Base-by-base conservation (phyloP, 257 asterid genomes). In the Primulina huaijiensis region DNA sequence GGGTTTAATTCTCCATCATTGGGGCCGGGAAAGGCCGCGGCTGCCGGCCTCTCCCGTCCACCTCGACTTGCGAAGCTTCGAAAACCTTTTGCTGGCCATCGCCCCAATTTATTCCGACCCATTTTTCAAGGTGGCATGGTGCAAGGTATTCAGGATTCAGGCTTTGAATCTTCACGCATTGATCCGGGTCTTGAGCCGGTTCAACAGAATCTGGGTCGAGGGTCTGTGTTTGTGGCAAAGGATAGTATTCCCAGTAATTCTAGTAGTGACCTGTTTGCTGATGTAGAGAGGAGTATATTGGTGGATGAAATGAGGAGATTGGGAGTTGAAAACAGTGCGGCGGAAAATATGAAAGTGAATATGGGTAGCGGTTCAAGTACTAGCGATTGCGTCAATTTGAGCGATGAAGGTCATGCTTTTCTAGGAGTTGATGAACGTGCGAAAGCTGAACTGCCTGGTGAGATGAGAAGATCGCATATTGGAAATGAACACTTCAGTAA, bases 31-130 rank as follows among this genome's bases (percentile, higher is more conserved):
- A 79, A 77, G 73, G 75, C 87, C 63, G 43, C 86, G 67, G 69
- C 66, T 69, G 69, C 64, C 59, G 86, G 87, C 31, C 60, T 69
- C 17, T 72, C 90, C 35, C 85, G 93, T 8, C 84, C 88, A 64
- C 83, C 96, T 56, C 86, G 99, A 57, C 64, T 89, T 37, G 75
- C 74, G 46, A 88, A 90, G 81, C 86, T 78, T 38, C 88, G 90
- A 79, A 90, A 86, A 78, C 82, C 91, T 66, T 68, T 73, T 74
- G 60, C 82, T 9, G 81, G 86, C 56, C 79, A 79, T 43, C 83
- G 83, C 11, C 79, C 85, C 64, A 86, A 78, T 79, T 72, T 84
- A 30, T 78, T 81, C 29, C 78, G 81, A 62, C 65, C 88, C 65
- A 77, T 62, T 8, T 67, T 81, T 16, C 78, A 71, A 9, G 30